Evolutionary conservation across 2,329 filamentous ascomycete species (phyloP).

Genomic region (Alternaria sp.): DNA sequence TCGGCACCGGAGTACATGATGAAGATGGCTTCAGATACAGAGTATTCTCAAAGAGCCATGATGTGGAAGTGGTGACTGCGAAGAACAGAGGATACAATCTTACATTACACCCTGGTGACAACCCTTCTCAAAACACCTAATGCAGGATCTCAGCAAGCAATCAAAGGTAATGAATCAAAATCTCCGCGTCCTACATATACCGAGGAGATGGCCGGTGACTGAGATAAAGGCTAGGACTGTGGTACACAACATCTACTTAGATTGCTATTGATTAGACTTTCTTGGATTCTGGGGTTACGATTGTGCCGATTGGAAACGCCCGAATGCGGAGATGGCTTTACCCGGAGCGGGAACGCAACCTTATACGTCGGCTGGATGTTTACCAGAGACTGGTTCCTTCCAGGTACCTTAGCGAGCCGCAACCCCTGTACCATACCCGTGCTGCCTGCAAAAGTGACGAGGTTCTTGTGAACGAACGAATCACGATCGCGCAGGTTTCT

Average conservation of each 20-base stretch:
- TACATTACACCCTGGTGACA: slow-evolving; percentile 25
- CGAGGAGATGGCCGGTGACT: slow-evolving; percentile 28
- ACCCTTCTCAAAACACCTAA: slow-evolving; percentile 15
- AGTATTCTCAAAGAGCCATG: slow-evolving; percentile 10
- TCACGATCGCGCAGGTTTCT: slow-evolving; percentile 6
- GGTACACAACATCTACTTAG: slow-evolving; percentile 35
- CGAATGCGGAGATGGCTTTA: slow-evolving; percentile 28
- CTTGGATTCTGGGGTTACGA: slow-evolving; percentile 22
- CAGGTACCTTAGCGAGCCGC: slow-evolving; percentile 25
- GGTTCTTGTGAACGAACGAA: slow-evolving; percentile 1
- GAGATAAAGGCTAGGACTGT: slow-evolving; percentile 22
- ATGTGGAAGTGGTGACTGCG: slow-evolving; percentile 11
- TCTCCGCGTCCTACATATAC: slow-evolving; percentile 27
- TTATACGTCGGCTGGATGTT: slow-evolving; percentile 32
- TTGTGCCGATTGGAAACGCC: slow-evolving; percentile 33
- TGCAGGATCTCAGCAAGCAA: slow-evolving; percentile 24
- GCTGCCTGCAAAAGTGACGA: slow-evolving; percentile 13
- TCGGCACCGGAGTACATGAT: slow-evolving; percentile 6
- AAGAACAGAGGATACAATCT: slow-evolving; percentile 20
- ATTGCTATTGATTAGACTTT: slow-evolving; percentile 41
- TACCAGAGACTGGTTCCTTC: slow-evolving; percentile 20
- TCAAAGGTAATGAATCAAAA: slow-evolving; percentile 31
- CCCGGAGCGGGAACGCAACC: slow-evolving; percentile 16
- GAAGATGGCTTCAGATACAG: slow-evolving; percentile 17
- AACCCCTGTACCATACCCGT: slow-evolving; percentile 15